phyloP scores from a whole-genome alignment of 306 rosid species.

The Quillaja saponaria region DNA sequence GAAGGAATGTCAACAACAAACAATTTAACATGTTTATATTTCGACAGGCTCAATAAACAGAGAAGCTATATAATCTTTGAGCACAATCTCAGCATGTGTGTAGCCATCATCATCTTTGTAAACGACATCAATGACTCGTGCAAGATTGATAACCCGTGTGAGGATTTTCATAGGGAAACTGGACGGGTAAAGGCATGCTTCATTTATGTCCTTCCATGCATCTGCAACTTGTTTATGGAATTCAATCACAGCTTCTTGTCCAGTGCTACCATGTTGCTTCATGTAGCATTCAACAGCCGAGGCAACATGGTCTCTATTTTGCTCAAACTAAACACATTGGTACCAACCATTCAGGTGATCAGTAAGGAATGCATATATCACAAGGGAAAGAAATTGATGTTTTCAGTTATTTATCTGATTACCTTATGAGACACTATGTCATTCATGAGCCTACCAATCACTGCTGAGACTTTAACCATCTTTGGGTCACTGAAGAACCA shows the following conservation, averaged over 20 bases:
- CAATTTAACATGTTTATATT: too few species aligned
- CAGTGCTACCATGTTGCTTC: constrained; percentile 19
- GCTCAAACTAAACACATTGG: constrained; percentile 40
- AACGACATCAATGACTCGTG: constrained; percentile 21
- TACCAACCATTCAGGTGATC: too few species aligned
- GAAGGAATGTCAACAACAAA: too few species aligned
- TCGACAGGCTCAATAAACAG: too few species aligned
- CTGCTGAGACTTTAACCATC: constrained; percentile 20
- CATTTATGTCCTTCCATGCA: constrained; percentile 46
- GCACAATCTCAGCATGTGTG: constrained; percentile 12
- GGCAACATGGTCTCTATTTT: constrained; percentile 28
- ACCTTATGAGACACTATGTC: constrained; percentile 48
- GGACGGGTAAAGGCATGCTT: constrained; percentile 14
- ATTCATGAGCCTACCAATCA: constrained; percentile 42
- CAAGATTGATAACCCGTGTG: constrained; percentile 22
- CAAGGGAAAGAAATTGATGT: too few species aligned
- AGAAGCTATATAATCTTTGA: too few species aligned
- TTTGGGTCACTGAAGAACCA: constrained; percentile 38
- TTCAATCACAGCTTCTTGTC: constrained; percentile 25
- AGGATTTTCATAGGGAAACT: background rate
- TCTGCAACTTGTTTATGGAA: constrained; percentile 6
- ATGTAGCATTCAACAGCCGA: constrained; percentile 37
- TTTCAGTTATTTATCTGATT: background rate
- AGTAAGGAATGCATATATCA: too few species aligned
- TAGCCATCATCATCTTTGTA: constrained; percentile 38